phyloP scores from a whole-genome alignment of 805 yeast genomes.

The Metschnikowia colocasiae region DNA sequence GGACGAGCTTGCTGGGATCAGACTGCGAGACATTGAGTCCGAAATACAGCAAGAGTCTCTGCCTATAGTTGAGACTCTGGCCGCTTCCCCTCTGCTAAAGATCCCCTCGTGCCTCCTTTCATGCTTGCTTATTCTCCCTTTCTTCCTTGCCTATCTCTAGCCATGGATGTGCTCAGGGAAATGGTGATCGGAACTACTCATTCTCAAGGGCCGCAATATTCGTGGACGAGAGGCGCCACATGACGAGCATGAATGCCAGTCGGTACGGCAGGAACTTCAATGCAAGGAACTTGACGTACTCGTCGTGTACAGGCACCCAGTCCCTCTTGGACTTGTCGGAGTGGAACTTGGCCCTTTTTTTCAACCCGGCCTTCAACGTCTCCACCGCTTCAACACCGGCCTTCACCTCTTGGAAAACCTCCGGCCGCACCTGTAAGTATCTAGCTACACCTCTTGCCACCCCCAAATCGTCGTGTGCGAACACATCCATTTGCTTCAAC shows the following conservation, averaged over 20 bases:
- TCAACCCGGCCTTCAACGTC: conserved; percentile 29
- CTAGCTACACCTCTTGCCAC: conserved; percentile 74
- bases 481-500: conserved; percentile 61
- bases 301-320: conserved; percentile 68
- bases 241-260: conserved; percentile 60
- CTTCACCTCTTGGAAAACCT: conserved; percentile 43
- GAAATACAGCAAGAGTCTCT: not conserved
- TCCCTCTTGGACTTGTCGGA: conserved; percentile 44
- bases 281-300: conserved; percentile 52
- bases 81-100: not conserved
- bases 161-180: not conserved
- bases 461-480: conserved; percentile 79
- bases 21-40: not conserved
- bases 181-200: not conserved
- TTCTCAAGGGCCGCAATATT: conserved; percentile 45
- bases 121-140: not conserved
- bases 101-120: not conserved
- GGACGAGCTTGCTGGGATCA: conserved; percentile 31
- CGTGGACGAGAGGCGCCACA: conserved; percentile 71
- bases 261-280: conserved; percentile 62
- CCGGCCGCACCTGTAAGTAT: conserved; percentile 56
- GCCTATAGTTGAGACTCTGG: not conserved
- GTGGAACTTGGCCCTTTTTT: conserved; percentile 34
- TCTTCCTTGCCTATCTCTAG: not conserved
- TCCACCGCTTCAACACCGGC: conserved; percentile 29